A percentile compares a stretch with the other conserved stretches of the same genome.
Evolutionary conservation across 2,329 filamentous ascomycete genomes (phyloP).

Genomic region (Metarhizium sp.): DNA sequence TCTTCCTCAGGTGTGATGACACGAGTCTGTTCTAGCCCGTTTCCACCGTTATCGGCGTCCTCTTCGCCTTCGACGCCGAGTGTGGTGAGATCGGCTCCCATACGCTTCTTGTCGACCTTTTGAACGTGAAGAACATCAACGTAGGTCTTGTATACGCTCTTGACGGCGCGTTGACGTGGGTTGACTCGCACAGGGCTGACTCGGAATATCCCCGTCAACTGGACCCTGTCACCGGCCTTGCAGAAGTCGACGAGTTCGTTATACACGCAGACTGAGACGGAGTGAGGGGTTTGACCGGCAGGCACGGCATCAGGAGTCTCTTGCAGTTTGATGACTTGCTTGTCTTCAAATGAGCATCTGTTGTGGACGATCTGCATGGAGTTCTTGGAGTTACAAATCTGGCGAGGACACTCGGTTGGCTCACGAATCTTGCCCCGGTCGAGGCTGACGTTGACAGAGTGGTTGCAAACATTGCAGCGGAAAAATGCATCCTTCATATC

Average conservation of each 20-base stretch:
- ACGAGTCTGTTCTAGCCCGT: conserved; percentile 71
- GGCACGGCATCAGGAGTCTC: conserved; percentile 94
- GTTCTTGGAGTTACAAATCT: conserved; percentile 74
- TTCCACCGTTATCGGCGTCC: conserved; percentile 52
- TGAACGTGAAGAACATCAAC: conserved; percentile 93
- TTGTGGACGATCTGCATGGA: conserved; percentile 99
- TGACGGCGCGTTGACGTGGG: conserved; percentile 82
- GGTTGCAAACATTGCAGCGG: conserved; percentile 86
- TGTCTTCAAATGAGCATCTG: conserved; percentile 87
- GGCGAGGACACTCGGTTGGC: conserved; percentile 79
- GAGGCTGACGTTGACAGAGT: conserved; percentile 82
- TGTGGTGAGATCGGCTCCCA: conserved; percentile 85
- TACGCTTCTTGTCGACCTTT: conserved; percentile 89
- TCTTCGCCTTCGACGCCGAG: conserved; percentile 74
- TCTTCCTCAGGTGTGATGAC: conserved; percentile 82
- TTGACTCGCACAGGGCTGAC: conserved; percentile 91
- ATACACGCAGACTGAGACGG: conserved; percentile 91
- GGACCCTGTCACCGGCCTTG: conserved; percentile 92
- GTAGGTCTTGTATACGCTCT: conserved; percentile 96
- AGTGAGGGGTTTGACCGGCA: conserved; percentile 93
- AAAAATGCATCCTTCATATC: conserved; percentile 99
- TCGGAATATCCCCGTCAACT: conserved; percentile 95
- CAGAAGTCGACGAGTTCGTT: conserved; percentile 96
- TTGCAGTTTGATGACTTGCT: conserved; percentile 97
- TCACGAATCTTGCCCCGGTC: conserved; percentile 95